Evolutionary conservation across 2,329 filamentous ascomycete genomes (phyloP).

Genomic region (Thelonectria discophora): DNA sequence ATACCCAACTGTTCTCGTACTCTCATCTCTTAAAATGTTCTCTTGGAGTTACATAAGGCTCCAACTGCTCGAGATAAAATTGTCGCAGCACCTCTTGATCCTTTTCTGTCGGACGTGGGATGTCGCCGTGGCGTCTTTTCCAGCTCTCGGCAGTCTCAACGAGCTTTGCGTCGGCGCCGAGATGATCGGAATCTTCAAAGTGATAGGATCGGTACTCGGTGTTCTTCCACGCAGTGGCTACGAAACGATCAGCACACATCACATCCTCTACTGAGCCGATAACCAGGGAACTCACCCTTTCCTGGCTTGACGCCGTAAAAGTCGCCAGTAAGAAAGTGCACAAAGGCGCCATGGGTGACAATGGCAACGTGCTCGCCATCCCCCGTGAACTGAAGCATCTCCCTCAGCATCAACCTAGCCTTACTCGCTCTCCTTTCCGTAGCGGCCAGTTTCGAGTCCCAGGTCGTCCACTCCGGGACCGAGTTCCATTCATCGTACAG

Average conservation of each 20-base stretch:
- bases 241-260: neutral
- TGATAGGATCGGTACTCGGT: conserved; percentile 16
- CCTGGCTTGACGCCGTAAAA: conserved; percentile 13
- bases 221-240: conserved; percentile 18
- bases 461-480: conserved; percentile 7
- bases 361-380: conserved; percentile 16
- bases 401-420: conserved; percentile 9
- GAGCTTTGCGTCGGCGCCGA: neutral
- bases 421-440: conserved; percentile 5
- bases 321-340: conserved; percentile 20
- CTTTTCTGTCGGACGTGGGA: conserved; percentile 3
- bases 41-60: neutral
- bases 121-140: conserved; percentile 5
- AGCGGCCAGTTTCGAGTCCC: neutral
- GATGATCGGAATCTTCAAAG: neutral
- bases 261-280: neutral
- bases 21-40: neutral
- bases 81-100: conserved; percentile 7
- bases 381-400: neutral
- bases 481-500: conserved; percentile 18
- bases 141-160: conserved; percentile 16
- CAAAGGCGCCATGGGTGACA: conserved; percentile 21
- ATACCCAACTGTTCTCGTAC: accelerated
- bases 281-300: neutral
- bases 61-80: conserved; percentile 7